A percentile compares a stretch with the other conserved stretches of the same genome.
phyloP scores from a whole-genome alignment of 2,329 filamentous ascomycete species.

The Didymella sp. region DNA sequence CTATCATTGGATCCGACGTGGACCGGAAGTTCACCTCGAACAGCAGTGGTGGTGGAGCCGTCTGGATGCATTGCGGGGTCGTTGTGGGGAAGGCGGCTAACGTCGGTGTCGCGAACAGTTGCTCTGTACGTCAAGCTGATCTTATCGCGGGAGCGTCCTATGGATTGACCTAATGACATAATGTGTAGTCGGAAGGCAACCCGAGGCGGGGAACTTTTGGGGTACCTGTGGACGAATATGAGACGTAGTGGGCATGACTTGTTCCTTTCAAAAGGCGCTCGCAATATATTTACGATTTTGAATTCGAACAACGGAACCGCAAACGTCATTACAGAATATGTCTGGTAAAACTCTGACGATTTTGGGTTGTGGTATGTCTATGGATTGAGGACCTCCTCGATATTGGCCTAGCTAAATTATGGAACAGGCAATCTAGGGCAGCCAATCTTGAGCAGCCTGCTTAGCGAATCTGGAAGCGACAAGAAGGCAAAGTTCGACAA shows the following conservation, averaged over 20 bases:
- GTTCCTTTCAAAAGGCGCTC: background rate
- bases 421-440: constrained; percentile 50
- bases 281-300: background rate
- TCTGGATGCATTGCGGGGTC: constrained; percentile 14
- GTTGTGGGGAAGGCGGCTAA: constrained; percentile 13
- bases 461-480: constrained; percentile 27
- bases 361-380: constrained; percentile 42
- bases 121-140: background rate
- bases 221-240: background rate
- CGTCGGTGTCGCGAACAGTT: constrained; percentile 13
- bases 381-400: background rate
- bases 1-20: background rate
- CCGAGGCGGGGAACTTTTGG: constrained; percentile 12
- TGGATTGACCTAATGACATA: constrained; percentile 6
- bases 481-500: constrained; percentile 32
- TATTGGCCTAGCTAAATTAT: background rate
- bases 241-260: background rate
- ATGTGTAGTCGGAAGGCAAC: constrained; percentile 9
- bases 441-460: constrained; percentile 48
- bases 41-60: constrained; percentile 5
- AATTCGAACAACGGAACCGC: background rate
- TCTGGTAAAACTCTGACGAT: constrained; percentile 32
- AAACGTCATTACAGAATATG: background rate
- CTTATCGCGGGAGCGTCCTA: constrained; percentile 12
- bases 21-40: background rate